Percentiles rank a stretch among this genome's conserved stretches.
Conservation (phyloP, 352 stramenopile species). For the Globisporangium takayamanum region DNA sequence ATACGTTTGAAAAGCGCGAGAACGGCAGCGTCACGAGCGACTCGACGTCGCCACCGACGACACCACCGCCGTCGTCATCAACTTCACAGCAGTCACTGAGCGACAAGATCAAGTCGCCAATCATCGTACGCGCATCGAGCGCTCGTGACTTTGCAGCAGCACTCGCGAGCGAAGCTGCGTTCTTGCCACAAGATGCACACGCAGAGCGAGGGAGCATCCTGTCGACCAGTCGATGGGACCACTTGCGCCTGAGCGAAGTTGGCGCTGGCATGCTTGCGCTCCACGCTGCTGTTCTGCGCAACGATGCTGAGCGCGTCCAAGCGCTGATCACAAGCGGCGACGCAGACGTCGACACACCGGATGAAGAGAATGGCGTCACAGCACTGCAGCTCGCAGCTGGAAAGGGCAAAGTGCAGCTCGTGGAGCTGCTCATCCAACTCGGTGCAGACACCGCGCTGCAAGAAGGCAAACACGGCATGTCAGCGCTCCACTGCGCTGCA, state of each 20-base stretch:
- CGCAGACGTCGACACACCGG: slow-evolving; percentile 9
- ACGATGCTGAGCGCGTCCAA: slow-evolving; percentile 7
- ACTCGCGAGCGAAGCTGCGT: slow-evolving; percentile 8
- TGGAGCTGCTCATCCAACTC: slow-evolving; percentile 9
- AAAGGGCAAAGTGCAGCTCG: slow-evolving; percentile 8
- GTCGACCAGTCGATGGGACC: background rate
- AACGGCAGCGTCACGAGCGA: too few relatives aligned
- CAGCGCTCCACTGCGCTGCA: slow-evolving; percentile 11
- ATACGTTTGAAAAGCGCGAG: too few relatives aligned
- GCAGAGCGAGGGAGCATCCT: slow-evolving; percentile 7
- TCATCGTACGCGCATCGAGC: slow-evolving; percentile 11
- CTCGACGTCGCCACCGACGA: too few relatives aligned
- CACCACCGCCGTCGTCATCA: background rate
- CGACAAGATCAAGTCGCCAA: slow-evolving; percentile 1
- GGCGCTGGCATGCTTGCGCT: slow-evolving; percentile 4
- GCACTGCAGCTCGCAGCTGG: slow-evolving; percentile 14
- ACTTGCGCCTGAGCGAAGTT: slow-evolving; percentile 10
- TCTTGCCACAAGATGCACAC: slow-evolving; percentile 10
- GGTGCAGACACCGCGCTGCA: slow-evolving; percentile 7
- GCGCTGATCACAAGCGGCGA: slow-evolving; percentile 7
- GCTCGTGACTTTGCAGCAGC: slow-evolving; percentile 13
- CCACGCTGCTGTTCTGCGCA: slow-evolving; percentile 9
- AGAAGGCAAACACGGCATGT: slow-evolving; percentile 8
- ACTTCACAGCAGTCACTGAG: background rate
- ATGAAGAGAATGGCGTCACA: slow-evolving; percentile 7